A percentile compares a stretch with the other conserved stretches of the same genome.
These are phyloP conservation scores for Allium sativum DNA, from an alignment of 106 monocot species.

Conservation along the genomic window DNA sequence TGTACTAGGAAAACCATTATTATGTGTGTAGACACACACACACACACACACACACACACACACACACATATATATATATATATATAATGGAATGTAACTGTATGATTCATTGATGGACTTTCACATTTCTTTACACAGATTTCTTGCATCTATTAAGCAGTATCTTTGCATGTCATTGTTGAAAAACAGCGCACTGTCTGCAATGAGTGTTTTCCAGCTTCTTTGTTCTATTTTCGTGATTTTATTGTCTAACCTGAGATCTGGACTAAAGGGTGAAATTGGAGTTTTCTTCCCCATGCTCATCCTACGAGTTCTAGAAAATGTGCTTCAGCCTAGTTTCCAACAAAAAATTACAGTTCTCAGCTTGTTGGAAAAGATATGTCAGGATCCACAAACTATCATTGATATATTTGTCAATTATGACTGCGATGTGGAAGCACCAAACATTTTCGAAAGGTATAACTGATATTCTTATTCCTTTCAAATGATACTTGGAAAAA, in stretches of 20 bases:
- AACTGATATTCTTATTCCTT: background rate
- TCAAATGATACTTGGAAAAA: background rate
- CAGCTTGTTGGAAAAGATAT: slow-evolving; percentile 76
- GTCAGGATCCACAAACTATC: slow-evolving; percentile 78
- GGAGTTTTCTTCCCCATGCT: slow-evolving; percentile 99
- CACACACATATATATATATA: too few relatives aligned
- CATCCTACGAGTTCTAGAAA: slow-evolving; percentile 82
- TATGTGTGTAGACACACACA: too few relatives aligned
- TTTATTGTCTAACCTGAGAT: slow-evolving; percentile 77
- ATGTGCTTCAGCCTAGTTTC: slow-evolving; percentile 95
- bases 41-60: too few relatives aligned
- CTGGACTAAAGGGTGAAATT: slow-evolving; percentile 88
- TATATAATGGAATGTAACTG: too few relatives aligned
- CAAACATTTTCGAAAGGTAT: slow-evolving; percentile 98
- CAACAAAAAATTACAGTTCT: slow-evolving; percentile 92
- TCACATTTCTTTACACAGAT: slow-evolving; percentile 36
- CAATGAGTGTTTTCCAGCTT: slow-evolving; percentile 96
- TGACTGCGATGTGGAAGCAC: slow-evolving; percentile 97
- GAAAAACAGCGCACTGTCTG: slow-evolving; percentile 93
- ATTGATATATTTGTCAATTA: slow-evolving; percentile 97
- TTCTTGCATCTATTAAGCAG: slow-evolving; percentile 95
- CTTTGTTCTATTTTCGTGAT: slow-evolving; percentile 78
- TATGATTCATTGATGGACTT: background rate
- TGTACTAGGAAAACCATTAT: too few relatives aligned
- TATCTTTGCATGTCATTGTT: slow-evolving; percentile 92